Evolutionary conservation across 495 filamentous ascomycete genomes (phyloP), one percentile per base, ranked within the genome.

Genomic region (Penicillium steckii): DNA sequence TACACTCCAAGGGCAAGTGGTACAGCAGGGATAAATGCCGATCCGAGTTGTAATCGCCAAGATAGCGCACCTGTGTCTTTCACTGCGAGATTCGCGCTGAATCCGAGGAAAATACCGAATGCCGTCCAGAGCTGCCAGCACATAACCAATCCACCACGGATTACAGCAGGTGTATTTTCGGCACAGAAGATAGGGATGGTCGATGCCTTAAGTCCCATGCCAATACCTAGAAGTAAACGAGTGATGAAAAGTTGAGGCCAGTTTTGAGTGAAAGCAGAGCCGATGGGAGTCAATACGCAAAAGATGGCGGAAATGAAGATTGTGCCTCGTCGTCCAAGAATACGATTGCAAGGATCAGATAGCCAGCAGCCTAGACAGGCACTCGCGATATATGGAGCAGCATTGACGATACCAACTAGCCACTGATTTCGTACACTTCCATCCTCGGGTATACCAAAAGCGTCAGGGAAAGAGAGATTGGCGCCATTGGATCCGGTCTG

Each of bases 401-500:
- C 74, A 56, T 88, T 88, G 50, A 88, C 70, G 12, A 86, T 54
- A 25, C 85, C 85, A 26, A 86, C 75, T 24, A 88, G 67, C 77
- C 84, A 86, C 19, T 75, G 64, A 59, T 88, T 81, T 12, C 56
- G 59, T 6, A 60, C 52, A 19, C 53, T 61, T 0, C 38, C 41
- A 6, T 51, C 30, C 12, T 72, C 62, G 1, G 77, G 74, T 32
- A 87, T 84, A 17, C 79, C 80, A 53, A 88, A 83, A 24, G 78
- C 77, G 22, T 61, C 50, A 1, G 81, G 81, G 62, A 86, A 88
- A 17, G 75, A 76, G 33, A 89, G 61, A 48, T 88, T 88, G 25
- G 85, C 85, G 40, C 85, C 85, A 53, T 89, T 88, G 44, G 80
- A 83, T n/a, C 84, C 85, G n/a, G 85, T 86, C 55, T 88, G 84